These are phyloP conservation scores for Aspergillus vadensis DNA, from an alignment of 2,329 filamentous ascomycete species.

Conservation along the genomic window DNA sequence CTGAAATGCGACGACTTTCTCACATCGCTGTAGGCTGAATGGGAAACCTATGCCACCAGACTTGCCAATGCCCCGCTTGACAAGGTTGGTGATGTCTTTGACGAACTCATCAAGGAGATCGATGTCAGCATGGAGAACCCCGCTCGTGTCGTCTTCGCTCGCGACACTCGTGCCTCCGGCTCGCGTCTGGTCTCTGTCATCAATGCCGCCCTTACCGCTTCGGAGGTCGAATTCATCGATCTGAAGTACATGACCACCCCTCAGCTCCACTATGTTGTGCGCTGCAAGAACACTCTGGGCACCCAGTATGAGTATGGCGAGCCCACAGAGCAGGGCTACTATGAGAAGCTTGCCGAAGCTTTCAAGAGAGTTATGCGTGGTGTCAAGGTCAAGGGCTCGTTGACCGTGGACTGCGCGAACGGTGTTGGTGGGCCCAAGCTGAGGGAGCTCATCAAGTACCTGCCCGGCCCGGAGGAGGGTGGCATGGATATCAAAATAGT, in stretches of 20 bases:
- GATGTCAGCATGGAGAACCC: conserved; percentile 71
- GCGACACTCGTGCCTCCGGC: conserved; percentile 91
- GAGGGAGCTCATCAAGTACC: conserved; percentile 77
- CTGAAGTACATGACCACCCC: conserved; percentile 92
- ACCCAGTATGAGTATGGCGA: conserved; percentile 86
- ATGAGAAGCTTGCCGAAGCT: conserved; percentile 83
- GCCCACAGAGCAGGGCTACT: conserved; percentile 88
- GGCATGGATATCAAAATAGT: conserved; percentile 80
- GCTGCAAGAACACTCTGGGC: conserved; percentile 89
- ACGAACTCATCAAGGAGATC: conserved; percentile 71
- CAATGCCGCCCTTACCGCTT: conserved; percentile 75
- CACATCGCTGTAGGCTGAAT: conserved; percentile 61
- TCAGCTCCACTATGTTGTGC: conserved; percentile 95
- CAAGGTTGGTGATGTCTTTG: conserved; percentile 75
- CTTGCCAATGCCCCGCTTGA: conserved; percentile 83
- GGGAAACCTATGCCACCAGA: conserved; percentile 85
- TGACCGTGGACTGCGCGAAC: conserved; percentile 94
- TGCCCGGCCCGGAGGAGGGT: conserved; percentile 68
- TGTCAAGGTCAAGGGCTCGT: conserved; percentile 69
- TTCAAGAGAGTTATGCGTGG: conserved; percentile 82
- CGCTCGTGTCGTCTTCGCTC: conserved; percentile 82
- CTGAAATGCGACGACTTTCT: conserved; percentile 16
- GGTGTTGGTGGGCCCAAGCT: conserved; percentile 94
- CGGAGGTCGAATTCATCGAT: conserved; percentile 74
- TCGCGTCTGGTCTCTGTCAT: conserved; percentile 79